phyloP scores from a whole-genome alignment of 2,329 filamentous ascomycete genomes.

The Fusarium pininemorale region DNA sequence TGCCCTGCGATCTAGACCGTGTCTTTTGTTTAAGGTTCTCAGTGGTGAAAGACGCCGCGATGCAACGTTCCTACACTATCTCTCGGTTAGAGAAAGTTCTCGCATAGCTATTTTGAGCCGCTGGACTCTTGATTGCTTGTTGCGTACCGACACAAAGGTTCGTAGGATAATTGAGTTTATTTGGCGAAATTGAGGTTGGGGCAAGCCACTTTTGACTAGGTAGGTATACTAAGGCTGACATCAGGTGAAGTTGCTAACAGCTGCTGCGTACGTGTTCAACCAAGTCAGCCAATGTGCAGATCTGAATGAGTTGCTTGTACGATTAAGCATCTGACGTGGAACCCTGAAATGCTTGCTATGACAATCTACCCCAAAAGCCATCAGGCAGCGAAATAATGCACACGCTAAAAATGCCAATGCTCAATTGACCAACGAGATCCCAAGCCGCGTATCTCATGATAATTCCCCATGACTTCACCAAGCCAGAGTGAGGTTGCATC shows the following conservation, averaged over 20 bases:
- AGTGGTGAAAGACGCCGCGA: constrained; percentile 7
- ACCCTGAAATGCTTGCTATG: background rate
- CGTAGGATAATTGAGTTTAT: background rate
- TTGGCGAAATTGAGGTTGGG: background rate
- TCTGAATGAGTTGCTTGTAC: background rate
- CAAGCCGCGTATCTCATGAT: constrained; percentile 15
- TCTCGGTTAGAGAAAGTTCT: background rate
- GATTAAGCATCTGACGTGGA: constrained; percentile 13
- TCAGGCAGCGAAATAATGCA: constrained; percentile 13
- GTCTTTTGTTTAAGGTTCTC: constrained; percentile 6
- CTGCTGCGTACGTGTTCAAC: background rate
- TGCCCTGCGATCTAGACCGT: background rate
- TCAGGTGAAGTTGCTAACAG: background rate
- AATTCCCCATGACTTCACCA: constrained; percentile 18
- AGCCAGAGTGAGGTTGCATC: constrained; percentile 18
- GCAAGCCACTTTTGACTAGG: background rate
- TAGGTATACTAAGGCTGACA: background rate
- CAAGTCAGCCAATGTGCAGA: background rate
- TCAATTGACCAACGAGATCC: constrained; percentile 23
- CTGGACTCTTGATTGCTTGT: background rate
- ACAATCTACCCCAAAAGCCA: background rate
- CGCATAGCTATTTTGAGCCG: constrained; percentile 9
- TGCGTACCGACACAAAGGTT: background rate
- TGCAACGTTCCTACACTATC: constrained; percentile 26
- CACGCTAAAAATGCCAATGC: background rate